Evolutionary conservation across 2,329 filamentous ascomycete species (phyloP).

Genomic region (Pseudogymnoascus verrucosus): DNA sequence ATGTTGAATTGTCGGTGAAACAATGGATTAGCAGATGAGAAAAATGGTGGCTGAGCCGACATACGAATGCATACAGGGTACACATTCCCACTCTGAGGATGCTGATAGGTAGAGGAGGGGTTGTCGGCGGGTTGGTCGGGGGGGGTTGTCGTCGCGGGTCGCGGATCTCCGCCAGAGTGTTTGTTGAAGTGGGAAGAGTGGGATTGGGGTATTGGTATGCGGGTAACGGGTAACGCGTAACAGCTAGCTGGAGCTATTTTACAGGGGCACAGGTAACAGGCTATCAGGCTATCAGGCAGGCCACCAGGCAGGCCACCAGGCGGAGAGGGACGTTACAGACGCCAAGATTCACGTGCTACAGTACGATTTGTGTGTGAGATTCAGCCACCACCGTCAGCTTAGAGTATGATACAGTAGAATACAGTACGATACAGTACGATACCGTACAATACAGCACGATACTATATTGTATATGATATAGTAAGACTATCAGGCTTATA

Average conservation of each 20-base stretch:
- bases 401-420: too few species aligned
- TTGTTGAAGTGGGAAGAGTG: neutral
- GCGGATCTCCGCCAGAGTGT: neutral
- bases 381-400: too few species aligned
- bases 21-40: neutral
- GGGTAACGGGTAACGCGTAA: conserved; percentile 4
- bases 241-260: neutral
- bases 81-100: neutral
- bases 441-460: neutral
- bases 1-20: neutral
- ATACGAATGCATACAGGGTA: conserved; percentile 4
- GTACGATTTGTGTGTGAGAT: neutral
- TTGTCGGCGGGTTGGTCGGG: neutral
- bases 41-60: neutral
- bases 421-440: neutral
- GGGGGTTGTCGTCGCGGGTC: neutral
- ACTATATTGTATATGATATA: neutral
- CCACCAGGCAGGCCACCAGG: too few species aligned
- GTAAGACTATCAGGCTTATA: neutral
- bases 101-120: neutral
- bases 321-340: too few species aligned
- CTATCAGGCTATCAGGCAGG: neutral
- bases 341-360: neutral
- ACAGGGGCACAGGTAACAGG: neutral
- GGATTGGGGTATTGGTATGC: neutral